Base-by-base conservation (phyloP, 345 rosid genomes). In the Lumnitzera littorea region DNA sequence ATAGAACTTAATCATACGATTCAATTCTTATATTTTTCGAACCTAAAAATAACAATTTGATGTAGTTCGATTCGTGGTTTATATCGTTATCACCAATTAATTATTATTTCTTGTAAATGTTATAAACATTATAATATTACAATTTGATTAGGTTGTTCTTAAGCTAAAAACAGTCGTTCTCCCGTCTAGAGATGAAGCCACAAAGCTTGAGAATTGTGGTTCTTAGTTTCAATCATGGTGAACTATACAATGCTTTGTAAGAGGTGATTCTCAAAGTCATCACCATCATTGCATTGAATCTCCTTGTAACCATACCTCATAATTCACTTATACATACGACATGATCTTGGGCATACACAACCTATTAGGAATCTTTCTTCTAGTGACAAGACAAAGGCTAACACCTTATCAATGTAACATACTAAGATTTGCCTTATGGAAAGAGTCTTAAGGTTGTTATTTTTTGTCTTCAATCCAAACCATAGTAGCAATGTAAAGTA, bases 341-440 rank as follows among this genome's bases (percentile, higher is more conserved):
- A 89, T 12, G 91, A 78, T 77, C 96, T 84, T 15, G 98, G 98
- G 68, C 98, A 85, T 36, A 85, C 84, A 24, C 96, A 91, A 12
- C 98, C 98, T 36, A 92, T 81, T 56, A 92, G 96, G 73, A 87
- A 92, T 56, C 98, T 91, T 72, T 92, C 96, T 62, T 92, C 96
- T 13, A 95, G 87, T 48, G 80, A 58, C 62, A 92, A 92, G 50
- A 92, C 88, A 65, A 92, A 92, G 69, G 87, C 98, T 60, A 85
- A 68, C 23, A 89, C 91, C 67, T 89, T 20, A 20, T 20, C 20
- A 20, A 20, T 82, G 60, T 87, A 96, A 72, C 89, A 92, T 0
- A 96, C 96, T 12, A 96, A 96, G 62, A 92, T 82, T 74, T 92
- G 89, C 29, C 91, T 92, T 15, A 92, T 96, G 29, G 89, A 92